Evolutionary conservation across 805 yeast species (phyloP), one percentile per base, ranked within the genome.

Genomic region (Dipodascopsis uninucleata): DNA sequence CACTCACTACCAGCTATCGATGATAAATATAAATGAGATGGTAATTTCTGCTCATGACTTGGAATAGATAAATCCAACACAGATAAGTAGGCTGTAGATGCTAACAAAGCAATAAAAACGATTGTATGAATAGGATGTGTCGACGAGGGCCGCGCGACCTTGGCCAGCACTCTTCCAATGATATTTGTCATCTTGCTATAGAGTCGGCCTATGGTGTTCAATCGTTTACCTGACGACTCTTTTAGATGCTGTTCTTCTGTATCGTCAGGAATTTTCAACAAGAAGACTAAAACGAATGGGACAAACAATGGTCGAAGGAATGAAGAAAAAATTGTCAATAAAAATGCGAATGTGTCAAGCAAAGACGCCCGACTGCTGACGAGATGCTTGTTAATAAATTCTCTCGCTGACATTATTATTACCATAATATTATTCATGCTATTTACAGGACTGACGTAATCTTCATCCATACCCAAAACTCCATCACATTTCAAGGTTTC

Each of bases 101-200:
- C 93, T 31, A 86, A 62, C 38, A 88, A 66, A 10, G 90, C 74
- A 4, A 87, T 76, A 45, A 78, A 59, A 36, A 87, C 78, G 41
- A 89, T 79, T 43, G 87, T 76, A 65, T 89, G 97, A 55, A 90
- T 85, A 14, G 98, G 98, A 60, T 81, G 52, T 21, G 47, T 36
- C 39, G 55, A 43, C 9, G 52, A 31, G 7, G 53, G 46, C 10
- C 52, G 45, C 25, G 55, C 43, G 16, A 50, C 32, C 45, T 36
- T 22, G 10, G 49, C 36, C 21, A 48, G 49, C 18, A 34, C 41
- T 38, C 53, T 45, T 14, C 44, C 43, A 8, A 50, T 41, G 14
- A 32, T 29, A 26, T 36, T 36, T 26, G 43, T 45, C 55, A 50
- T 50, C 21, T 5, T 6, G 22, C 9, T 26, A 10, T 26, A 10